phyloP scores from a whole-genome alignment of 495 filamentous ascomycete species.

The Clohesyomyces aquaticus region DNA sequence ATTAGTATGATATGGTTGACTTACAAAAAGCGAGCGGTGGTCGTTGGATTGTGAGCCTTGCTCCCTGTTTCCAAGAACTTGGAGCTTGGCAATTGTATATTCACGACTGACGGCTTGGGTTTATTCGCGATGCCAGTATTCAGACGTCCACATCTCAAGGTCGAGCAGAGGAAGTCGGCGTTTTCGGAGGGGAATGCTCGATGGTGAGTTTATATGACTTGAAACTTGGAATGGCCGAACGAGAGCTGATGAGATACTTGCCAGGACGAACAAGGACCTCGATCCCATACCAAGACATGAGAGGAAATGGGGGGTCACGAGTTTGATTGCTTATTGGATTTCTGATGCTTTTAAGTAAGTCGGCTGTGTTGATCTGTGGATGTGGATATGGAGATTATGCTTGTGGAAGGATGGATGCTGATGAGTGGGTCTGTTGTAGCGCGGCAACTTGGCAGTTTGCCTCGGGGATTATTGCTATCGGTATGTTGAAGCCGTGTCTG shows the following conservation, averaged over 20 bases:
- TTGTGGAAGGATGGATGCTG: no score
- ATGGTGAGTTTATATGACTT: constrained; percentile 30
- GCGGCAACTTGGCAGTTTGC: constrained; percentile 43
- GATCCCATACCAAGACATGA: constrained; percentile 35
- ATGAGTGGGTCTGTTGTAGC: constrained; percentile 21
- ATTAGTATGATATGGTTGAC: not conserved
- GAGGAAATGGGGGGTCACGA: constrained; percentile 40
- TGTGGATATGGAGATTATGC: not conserved
- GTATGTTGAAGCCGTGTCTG: no score
- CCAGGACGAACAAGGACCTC: constrained; percentile 41
- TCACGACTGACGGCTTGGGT: no score
- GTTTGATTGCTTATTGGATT: constrained; percentile 42
- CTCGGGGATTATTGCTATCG: constrained; percentile 33
- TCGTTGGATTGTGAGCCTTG: no score
- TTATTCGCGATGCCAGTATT: constrained; percentile 19
- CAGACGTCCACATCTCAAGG: constrained; percentile 37
- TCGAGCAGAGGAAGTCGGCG: constrained; percentile 40
- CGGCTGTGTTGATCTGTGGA: not conserved
- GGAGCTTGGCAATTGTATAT: no score
- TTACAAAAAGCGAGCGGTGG: not conserved
- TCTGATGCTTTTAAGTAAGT: constrained; percentile 43
- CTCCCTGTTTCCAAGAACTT: no score
- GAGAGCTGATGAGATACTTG: not conserved
- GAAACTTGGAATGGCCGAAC: not conserved
- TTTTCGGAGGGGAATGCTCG: constrained; percentile 39